These are phyloP conservation scores for Calonectria honghensis DNA, from an alignment of 2,329 filamentous ascomycete species.

Conservation along the genomic window DNA sequence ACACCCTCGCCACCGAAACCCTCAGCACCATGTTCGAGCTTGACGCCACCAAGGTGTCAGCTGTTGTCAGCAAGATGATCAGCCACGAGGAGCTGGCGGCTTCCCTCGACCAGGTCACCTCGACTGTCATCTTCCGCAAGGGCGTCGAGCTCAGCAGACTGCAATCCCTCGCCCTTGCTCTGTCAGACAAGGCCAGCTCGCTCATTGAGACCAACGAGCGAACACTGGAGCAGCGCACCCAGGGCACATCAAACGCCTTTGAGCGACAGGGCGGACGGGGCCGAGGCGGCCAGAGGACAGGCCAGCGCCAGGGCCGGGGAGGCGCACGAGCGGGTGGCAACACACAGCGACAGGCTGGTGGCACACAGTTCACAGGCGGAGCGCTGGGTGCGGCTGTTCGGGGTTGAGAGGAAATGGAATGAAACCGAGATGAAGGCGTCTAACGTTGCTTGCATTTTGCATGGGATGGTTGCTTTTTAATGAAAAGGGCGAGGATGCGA, in stretches of 20 bases:
- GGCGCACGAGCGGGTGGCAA: slow-evolving; percentile 76
- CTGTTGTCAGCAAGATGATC: slow-evolving; percentile 99
- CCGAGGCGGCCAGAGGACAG: slow-evolving; percentile 79
- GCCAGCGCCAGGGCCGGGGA: slow-evolving; percentile 77
- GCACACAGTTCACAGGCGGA: slow-evolving; percentile 88
- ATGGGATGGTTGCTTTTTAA: slow-evolving; percentile 61
- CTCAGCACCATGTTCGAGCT: slow-evolving; percentile 97
- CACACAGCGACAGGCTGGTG: slow-evolving; percentile 80
- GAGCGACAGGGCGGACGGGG: slow-evolving; percentile 91
- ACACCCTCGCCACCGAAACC: slow-evolving; percentile 91
- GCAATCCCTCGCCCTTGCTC: slow-evolving; percentile 93
- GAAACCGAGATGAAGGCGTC: slow-evolving; percentile 57
- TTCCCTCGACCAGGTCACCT: slow-evolving; percentile 97
- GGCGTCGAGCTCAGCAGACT: slow-evolving; percentile 97
- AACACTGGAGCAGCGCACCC: slow-evolving; percentile 96
- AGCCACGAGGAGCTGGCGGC: slow-evolving; percentile 98
- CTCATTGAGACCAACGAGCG: slow-evolving; percentile 98
- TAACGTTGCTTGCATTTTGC: slow-evolving; percentile 59
- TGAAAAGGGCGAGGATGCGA: slow-evolving; percentile 59
- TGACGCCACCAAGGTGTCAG: slow-evolving; percentile 90
- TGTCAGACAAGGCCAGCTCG: slow-evolving; percentile 96
- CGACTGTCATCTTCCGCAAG: slow-evolving; percentile 99
- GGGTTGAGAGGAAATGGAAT: slow-evolving; percentile 65
- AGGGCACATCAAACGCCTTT: slow-evolving; percentile 96
- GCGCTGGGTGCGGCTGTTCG: slow-evolving; percentile 82